Conservation (phyloP, 192 early-diverging fungal species). For the Lunasporangiospora selenospora region DNA sequence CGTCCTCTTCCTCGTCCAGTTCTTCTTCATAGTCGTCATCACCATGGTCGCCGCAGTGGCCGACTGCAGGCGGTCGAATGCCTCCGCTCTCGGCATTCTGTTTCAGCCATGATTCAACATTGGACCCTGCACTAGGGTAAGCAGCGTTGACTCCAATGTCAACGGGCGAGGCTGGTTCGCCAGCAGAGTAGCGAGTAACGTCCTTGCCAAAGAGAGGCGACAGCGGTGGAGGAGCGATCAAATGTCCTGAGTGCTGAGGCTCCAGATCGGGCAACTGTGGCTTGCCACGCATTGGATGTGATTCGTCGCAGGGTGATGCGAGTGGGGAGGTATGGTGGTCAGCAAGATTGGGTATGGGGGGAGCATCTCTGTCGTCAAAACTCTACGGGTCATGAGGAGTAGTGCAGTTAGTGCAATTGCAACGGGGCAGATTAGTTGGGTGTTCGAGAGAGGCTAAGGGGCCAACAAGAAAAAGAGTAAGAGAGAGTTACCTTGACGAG, state of each 20-base stretch:
- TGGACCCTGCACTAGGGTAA: background rate
- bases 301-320: too few relatives aligned
- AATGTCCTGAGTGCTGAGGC: too few relatives aligned
- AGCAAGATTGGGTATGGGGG: conserved; percentile 29
- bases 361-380: conserved; percentile 43
- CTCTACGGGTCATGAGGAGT: too few relatives aligned
- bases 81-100: background rate
- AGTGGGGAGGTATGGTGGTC: too few relatives aligned
- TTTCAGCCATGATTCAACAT: conserved; percentile 22
- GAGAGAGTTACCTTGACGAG: conserved; percentile 30
- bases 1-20: conserved; percentile 30
- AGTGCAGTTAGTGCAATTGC: too few relatives aligned
- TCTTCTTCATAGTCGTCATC: conserved; percentile 30
- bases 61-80: background rate
- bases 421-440: too few relatives aligned
- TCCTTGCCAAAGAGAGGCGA: conserved; percentile 32
- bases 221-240: conserved; percentile 28
- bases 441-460: background rate
- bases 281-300: too few relatives aligned
- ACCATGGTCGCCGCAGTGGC: background rate
- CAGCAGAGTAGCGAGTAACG: conserved; percentile 4
- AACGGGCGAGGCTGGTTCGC: background rate
- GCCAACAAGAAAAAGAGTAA: too few relatives aligned
- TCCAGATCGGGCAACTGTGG: too few relatives aligned
- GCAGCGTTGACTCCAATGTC: background rate